These are phyloP conservation scores for Aspergillus wentii DNA, from an alignment of 495 filamentous ascomycete species.

Conservation along the genomic window DNA sequence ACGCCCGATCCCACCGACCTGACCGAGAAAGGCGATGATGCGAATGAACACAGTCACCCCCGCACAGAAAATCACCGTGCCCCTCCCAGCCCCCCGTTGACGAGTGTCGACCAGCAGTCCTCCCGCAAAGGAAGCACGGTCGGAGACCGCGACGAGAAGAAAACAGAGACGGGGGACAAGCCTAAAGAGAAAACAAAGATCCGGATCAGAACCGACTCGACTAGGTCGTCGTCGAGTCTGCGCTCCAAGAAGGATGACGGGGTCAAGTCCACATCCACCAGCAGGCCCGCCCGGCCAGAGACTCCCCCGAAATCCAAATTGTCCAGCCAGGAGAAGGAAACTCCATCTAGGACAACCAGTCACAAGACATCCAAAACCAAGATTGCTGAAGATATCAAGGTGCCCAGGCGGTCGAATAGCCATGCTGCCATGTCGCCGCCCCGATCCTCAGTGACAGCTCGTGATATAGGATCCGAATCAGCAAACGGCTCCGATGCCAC, in stretches of 20 bases:
- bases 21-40: conserved; percentile 42
- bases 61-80: conserved; percentile 30
- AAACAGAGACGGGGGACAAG: conserved; percentile 29
- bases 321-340: conserved; percentile 24
- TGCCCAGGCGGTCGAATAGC: conserved; percentile 30
- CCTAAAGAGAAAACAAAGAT: conserved; percentile 33
- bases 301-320: conserved; percentile 38
- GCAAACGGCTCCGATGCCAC: conserved; percentile 60
- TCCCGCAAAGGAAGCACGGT: conserved; percentile 41
- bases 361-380: conserved; percentile 32
- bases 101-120: conserved; percentile 44
- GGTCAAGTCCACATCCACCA: conserved; percentile 24
- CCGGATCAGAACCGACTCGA: conserved; percentile 37
- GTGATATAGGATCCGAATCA: conserved; percentile 38
- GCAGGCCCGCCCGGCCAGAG: conserved; percentile 33
- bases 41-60: conserved; percentile 19
- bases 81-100: conserved; percentile 63
- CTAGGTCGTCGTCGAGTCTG: conserved; percentile 38
- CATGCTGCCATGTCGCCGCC: conserved; percentile 29
- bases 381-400: conserved; percentile 23
- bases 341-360: conserved; percentile 26
- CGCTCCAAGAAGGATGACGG: conserved; percentile 34
- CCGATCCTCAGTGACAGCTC: conserved; percentile 31
- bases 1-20: conserved; percentile 80
- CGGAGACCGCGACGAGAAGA: conserved; percentile 35